Evolutionary conservation across 2,329 filamentous ascomycete genomes (phyloP).

Genomic region (Aspergillus cejpii): DNA sequence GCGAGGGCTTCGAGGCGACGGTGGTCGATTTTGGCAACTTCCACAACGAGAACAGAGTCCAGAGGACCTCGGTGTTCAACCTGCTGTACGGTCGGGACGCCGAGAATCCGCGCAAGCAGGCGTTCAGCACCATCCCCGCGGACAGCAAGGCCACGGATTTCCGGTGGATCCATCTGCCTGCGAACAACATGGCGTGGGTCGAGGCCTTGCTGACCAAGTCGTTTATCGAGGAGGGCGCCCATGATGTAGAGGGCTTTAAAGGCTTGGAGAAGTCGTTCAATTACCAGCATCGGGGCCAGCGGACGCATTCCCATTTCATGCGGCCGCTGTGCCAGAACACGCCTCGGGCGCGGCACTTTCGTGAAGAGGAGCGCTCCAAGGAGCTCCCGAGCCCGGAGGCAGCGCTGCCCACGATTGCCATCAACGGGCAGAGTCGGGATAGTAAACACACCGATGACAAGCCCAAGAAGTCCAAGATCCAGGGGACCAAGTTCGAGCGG

Average conservation of each 20-base stretch:
- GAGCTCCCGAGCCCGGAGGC: conserved; percentile 14
- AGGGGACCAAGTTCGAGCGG: conserved; percentile 22
- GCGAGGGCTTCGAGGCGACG: conserved; percentile 47
- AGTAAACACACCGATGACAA: conserved; percentile 7
- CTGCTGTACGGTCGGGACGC: conserved; percentile 47
- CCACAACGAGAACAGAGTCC: conserved; percentile 41
- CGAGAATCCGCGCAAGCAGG: conserved; percentile 42
- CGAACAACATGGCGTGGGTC: conserved; percentile 54
- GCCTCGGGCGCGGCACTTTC: conserved; percentile 24
- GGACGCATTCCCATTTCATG: conserved; percentile 58
- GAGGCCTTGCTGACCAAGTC: conserved; percentile 58
- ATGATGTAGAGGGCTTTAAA: conserved; percentile 59
- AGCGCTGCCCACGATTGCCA: conserved; percentile 13
- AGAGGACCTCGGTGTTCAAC: conserved; percentile 47
- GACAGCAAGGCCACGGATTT: conserved; percentile 46
- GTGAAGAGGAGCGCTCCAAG: conserved; percentile 30
- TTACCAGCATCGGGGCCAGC: conserved; percentile 55
- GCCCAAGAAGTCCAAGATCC: conserved; percentile 25
- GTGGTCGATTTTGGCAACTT: conserved; percentile 49
- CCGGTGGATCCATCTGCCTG: conserved; percentile 50
- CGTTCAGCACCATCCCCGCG: conserved; percentile 42
- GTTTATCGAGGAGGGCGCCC: conserved; percentile 57
- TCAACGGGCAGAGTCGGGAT: conserved; percentile 17
- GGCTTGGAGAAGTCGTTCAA: conserved; percentile 56
- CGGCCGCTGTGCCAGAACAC: conserved; percentile 52